Base-by-base conservation (phyloP, 2,329 filamentous ascomycete genomes). In the Trichoderma sp. region DNA sequence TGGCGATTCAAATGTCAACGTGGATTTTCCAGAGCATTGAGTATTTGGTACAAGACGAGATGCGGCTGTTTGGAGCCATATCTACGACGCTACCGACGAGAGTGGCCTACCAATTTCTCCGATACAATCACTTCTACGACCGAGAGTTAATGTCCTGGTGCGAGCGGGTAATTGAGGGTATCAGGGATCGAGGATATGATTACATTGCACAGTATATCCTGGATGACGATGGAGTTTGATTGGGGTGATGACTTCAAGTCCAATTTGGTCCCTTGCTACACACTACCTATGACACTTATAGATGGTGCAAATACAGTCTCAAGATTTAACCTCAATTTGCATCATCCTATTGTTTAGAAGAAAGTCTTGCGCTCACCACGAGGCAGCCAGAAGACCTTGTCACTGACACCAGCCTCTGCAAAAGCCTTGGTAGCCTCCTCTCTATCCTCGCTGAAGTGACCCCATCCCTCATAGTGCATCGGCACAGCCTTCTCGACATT, bases 391-490 rank as follows among this genome's bases (percentile, higher is more conserved):
- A 67, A 57, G 0, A 79, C 71, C 44, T 75, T 72, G 3, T 78
- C 73, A 7, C 26, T 50, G 6, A 81, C 66, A 0, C 76, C 77
- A 39, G 76, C 76, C 17, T 70, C 69, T 57, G 72, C 68, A 21
- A 82, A 76, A 5, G 66, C 74, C 51, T 70, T 48, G 0, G 34
- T 47, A 14, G 73, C 72, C 14, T 34, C 45, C 4, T 71, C 66
- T 4, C 72, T 71, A 43, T 70, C 68, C 67, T 82, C 73, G 1
- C 74, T 75, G 60, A 81, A 82, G 67, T 82, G 80, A 0, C 68
- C 69, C 80, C 80, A 83, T 1, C 73, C 74, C 56, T 83, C 80
- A 62, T 74, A 83, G 65, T 83, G 80, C 76, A 84, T 78, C 0
- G 80, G 81, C 2, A 83, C 74, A 12, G 82, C 66, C 2, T 76